These are phyloP conservation scores for Lolium rigidum DNA, from an alignment of 176 grass and related monocot genomes.

Conservation along the genomic window DNA sequence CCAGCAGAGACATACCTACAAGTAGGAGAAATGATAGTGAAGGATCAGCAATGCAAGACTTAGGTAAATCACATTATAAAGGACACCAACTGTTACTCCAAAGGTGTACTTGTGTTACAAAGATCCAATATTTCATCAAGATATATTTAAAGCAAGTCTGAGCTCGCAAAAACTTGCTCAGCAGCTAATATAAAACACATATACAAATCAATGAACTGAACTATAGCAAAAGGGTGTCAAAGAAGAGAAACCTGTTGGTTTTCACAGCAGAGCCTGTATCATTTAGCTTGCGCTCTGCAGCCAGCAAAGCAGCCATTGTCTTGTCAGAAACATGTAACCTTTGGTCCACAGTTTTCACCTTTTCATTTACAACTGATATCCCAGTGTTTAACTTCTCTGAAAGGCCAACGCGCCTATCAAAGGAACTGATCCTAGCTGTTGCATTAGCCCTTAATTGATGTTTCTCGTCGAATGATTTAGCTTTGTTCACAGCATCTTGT, in stretches of 20 bases:
- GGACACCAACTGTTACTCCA: not conserved
- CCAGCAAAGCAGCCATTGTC: conserved; percentile 83
- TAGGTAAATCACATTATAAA: not conserved
- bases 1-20: conserved; percentile 96
- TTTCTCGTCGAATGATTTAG: conserved; percentile 97
- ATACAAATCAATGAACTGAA: conserved; percentile 15
- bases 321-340: conserved; percentile 93
- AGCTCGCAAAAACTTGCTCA: not conserved
- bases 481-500: conserved; percentile 96
- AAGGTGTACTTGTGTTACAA: not conserved
- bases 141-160: not conserved
- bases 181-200: conserved; percentile 26
- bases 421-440: conserved; percentile 81
- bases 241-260: conserved; percentile 74
- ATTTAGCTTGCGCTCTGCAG: conserved; percentile 88
- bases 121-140: not conserved
- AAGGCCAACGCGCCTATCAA: conserved; percentile 85
- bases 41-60: conserved; percentile 37
- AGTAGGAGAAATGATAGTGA: conserved; percentile 13
- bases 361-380: conserved; percentile 91
- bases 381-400: conserved; percentile 85
- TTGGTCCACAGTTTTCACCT: conserved; percentile 91
- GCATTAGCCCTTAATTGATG: conserved; percentile 77
- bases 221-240: conserved; percentile 22
- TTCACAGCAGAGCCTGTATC: conserved; percentile 94